A percentile compares a stretch with the other conserved stretches of the same genome.
Evolutionary conservation across 2,329 filamentous ascomycete genomes (phyloP).

Genomic region (Colletotrichum lindemuthianum): DNA sequence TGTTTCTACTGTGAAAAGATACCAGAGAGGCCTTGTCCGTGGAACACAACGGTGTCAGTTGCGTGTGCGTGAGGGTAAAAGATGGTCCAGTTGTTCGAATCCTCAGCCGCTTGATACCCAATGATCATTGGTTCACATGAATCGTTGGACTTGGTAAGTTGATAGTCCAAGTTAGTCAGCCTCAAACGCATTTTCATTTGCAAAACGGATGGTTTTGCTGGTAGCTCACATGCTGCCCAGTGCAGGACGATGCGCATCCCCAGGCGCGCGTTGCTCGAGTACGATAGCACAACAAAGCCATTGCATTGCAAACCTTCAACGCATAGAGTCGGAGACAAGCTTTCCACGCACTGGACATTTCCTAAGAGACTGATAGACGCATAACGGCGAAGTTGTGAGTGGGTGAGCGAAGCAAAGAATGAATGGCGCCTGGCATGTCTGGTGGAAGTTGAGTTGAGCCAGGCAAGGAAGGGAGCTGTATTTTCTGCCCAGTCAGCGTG

Average conservation of each 20-base stretch:
- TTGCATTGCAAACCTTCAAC: constrained; percentile 25
- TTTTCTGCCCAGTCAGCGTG: background rate
- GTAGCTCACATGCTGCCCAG: constrained; percentile 9
- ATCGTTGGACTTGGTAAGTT: no score
- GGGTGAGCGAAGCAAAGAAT: background rate
- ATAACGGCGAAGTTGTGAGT: background rate
- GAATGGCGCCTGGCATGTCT: background rate
- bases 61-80: no score
- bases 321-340: constrained; percentile 26
- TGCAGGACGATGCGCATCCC: background rate
- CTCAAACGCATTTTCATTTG: no score
- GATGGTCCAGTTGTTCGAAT: no score
- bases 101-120: no score
- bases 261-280: no score
- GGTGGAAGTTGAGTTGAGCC: constrained; percentile 14
- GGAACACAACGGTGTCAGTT: no score
- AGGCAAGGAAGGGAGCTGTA: constrained; percentile 22
- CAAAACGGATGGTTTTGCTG: no score
- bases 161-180: no score
- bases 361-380: background rate
- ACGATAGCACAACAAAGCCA: constrained; percentile 7
- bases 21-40: no score
- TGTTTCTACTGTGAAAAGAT: no score
- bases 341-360: constrained; percentile 32
- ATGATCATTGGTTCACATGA: no score